Evolutionary conservation across 2,329 filamentous ascomycete genomes (phyloP).

Genomic region (Drechslerella dactyloides): DNA sequence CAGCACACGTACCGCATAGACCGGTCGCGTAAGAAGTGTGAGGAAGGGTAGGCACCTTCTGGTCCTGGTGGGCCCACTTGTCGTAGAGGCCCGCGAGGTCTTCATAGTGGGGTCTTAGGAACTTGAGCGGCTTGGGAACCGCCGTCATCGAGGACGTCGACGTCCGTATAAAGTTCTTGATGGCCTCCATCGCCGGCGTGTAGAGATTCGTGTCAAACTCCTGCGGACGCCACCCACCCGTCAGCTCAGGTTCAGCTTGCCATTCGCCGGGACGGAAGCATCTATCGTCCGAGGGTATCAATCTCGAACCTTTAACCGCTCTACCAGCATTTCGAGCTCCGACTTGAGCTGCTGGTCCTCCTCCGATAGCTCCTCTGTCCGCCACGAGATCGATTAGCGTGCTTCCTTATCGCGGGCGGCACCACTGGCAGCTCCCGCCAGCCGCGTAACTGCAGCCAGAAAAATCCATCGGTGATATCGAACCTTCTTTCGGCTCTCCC

Average conservation of each 20-base stretch:
- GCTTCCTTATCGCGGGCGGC: conserved; percentile 52
- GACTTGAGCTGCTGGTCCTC: conserved; percentile 98
- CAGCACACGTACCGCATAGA: conserved; percentile 23
- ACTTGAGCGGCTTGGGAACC: conserved; percentile 97
- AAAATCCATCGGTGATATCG: conserved; percentile 58
- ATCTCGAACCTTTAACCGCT: conserved; percentile 74
- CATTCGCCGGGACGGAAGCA: conserved; percentile 35
- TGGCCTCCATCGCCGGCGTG: conserved; percentile 88
- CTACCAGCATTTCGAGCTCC: conserved; percentile 97
- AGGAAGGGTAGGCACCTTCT: conserved; percentile 70
- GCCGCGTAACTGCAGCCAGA: conserved; percentile 57
- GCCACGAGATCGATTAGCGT: conserved; percentile 52
- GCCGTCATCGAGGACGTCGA: conserved; percentile 99
- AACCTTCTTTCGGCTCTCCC: conserved; percentile 70
- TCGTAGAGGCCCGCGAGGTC: conserved; percentile 86
- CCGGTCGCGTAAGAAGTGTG: conserved; percentile 1
- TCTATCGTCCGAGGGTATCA: conserved; percentile 19
- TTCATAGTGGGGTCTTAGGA: conserved; percentile 95
- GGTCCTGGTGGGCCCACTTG: conserved; percentile 79
- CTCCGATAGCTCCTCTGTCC: conserved; percentile 87
- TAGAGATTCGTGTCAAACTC: conserved; percentile 87
- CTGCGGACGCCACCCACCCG: conserved; percentile 60
- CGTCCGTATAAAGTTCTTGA: conserved; percentile 98
- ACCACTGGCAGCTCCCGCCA: conserved; percentile 56
- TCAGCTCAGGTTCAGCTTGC: conserved; percentile 28